A percentile compares a stretch with the other conserved stretches of the same genome.
Evolutionary conservation across 441 rosid genomes (phyloP).

Genomic region (Populus tomentosa): DNA sequence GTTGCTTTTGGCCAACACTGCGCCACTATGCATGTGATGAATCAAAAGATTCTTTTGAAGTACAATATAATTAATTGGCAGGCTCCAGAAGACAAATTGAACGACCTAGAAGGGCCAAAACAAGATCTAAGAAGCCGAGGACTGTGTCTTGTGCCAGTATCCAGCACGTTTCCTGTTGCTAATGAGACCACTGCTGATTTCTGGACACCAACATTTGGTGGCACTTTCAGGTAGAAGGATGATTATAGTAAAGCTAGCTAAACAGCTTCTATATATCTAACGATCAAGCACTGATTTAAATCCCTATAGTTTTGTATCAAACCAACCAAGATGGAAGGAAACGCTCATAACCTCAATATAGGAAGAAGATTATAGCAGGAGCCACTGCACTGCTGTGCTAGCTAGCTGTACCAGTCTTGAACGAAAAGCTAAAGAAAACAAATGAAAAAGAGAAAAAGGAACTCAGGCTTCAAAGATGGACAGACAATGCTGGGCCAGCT

Average conservation of each 20-base stretch:
- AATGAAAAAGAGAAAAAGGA: slow-evolving; percentile 17
- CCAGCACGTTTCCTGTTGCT: slow-evolving; percentile 89
- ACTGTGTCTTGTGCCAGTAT: slow-evolving; percentile 80
- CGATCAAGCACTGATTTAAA: slow-evolving; percentile 4
- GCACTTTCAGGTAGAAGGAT: slow-evolving; percentile 65
- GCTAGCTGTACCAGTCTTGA: slow-evolving; percentile 32
- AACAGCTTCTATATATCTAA: not conserved
- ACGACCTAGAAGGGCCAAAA: slow-evolving; percentile 40
- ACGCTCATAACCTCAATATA: slow-evolving; percentile 27
- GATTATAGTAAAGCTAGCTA: not conserved
- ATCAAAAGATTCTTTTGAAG: not conserved
- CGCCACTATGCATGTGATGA: not conserved
- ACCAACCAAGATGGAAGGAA: slow-evolving; percentile 15
- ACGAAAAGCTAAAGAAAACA: slow-evolving; percentile 30
- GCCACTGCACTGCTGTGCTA: slow-evolving; percentile 21
- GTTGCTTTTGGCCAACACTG: not conserved
- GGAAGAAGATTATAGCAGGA: slow-evolving; percentile 23
- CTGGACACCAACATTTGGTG: slow-evolving; percentile 94
- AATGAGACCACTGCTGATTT: slow-evolving; percentile 80
- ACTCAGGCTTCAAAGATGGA: slow-evolving; percentile 41
- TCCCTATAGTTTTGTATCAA: slow-evolving; percentile 2
- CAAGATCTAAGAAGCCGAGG: slow-evolving; percentile 87
- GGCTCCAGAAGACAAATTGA: slow-evolving; percentile 30
- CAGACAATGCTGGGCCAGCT: slow-evolving; percentile 54
- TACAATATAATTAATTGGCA: not conserved